Conservation (phyloP, 2,329 filamentous ascomycete species). For the Piedraia hortae region DNA sequence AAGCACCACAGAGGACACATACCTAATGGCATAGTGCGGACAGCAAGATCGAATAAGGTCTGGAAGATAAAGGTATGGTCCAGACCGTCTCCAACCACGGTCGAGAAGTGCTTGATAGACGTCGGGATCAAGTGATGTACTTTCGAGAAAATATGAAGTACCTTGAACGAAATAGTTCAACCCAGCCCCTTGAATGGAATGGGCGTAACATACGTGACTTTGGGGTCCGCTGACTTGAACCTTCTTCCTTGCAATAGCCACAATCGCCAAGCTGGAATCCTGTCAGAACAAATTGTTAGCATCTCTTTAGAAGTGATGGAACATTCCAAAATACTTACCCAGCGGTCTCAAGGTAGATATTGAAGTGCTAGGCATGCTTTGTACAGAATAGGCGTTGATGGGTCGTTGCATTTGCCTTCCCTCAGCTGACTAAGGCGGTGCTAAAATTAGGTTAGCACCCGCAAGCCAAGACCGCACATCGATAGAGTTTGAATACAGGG, state of each 20-base stretch:
- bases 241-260: constrained; percentile 23
- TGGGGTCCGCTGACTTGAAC: constrained; percentile 20
- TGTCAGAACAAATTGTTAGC: no score
- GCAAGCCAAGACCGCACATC: no score
- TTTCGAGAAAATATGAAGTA: constrained; percentile 42
- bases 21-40: constrained; percentile 60
- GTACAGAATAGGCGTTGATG: no score
- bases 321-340: no score
- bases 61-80: constrained; percentile 45
- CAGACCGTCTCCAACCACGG: constrained; percentile 44
- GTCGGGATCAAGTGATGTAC: constrained; percentile 30
- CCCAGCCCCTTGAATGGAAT: constrained; percentile 1
- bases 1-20: constrained; percentile 2
- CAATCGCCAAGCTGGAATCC: constrained; percentile 23
- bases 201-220: constrained; percentile 18
- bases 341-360: no score
- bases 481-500: no score
- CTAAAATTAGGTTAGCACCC: no score
- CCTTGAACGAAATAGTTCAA: constrained; percentile 25
- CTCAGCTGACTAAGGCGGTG: no score
- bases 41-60: constrained; percentile 63
- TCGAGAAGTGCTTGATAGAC: constrained; percentile 49
- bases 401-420: no score
- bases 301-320: no score
- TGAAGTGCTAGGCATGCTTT: no score